Base-by-base conservation (phyloP, 1,284 basidiomycete species). In the Xerocomus amazonicus region DNA sequence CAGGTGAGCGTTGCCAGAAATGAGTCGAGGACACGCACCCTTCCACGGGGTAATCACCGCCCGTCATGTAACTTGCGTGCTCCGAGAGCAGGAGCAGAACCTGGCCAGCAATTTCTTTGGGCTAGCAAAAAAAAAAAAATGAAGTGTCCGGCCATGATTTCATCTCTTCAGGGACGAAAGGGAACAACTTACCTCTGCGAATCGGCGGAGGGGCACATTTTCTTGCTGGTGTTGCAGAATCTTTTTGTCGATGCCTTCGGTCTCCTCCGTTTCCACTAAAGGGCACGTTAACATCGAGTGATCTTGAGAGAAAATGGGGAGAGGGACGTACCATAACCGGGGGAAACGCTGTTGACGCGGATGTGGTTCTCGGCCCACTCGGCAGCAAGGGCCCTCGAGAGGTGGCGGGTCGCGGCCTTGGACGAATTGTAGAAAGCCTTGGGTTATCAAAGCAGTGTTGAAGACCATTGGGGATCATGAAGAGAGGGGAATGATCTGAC, bases 391-490 rank as follows among this genome's bases (percentile, higher is more conserved):
- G 75, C 79, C 57, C 76, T 81, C 2, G 71, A 67, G 9, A 84
- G 69, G 51, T 76, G 76, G 14, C 78, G 76, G 0, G 80, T 81
- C 3, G 81, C 83, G 0, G 74, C 79, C 59, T 81, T 81, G 28
- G 79, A 81, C 0, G 79, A 77, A 51, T 81, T 83, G 57, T 81
- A 81, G 55, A 80, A 82, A 0, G 77, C 74, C 77, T 81, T 23
- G 19, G 19, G 29, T 31, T 3, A 31, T 31, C 29, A 12, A 31
- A 31, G 12, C 6, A 12, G 12, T 8, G 29, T 31, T 31, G 29
- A 31, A 10, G 9, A 31, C 29, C 29, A 23, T 23, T 4, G 19
- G 4, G 4, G 19, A 23, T 23, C 8, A 13, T n/a, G 9, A 6
- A 5, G 1, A n/a, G 28, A 13, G 0, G 31, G 2, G 9, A 36